Evolutionary conservation across 73 alveolate species (phyloP).

Genomic region (Paramecium caudatum): DNA sequence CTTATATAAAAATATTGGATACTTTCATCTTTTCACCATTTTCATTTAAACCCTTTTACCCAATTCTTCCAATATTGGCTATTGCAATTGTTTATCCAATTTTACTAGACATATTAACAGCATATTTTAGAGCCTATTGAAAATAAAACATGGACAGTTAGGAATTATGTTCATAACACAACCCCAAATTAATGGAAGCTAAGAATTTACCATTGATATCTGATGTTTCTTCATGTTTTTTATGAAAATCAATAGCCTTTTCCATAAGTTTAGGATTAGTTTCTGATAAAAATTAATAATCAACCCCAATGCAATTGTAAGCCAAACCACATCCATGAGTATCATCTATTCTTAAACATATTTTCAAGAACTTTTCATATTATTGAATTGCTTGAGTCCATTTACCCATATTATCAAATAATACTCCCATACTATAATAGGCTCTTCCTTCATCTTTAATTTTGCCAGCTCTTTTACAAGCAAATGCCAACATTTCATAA

Average conservation of each 20-base stretch:
- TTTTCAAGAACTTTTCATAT: conserved; percentile 85
- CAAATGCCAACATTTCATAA: conserved; percentile 90
- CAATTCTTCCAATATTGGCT: conserved; percentile 75
- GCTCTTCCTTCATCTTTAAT: conserved; percentile 96
- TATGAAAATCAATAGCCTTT: conserved; percentile 72
- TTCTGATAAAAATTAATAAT: conserved; percentile 82
- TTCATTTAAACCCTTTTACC: conserved; percentile 67
- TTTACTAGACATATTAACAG: conserved; percentile 45
- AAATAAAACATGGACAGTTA: conserved; percentile 60
- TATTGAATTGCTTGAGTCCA: conserved; percentile 84
- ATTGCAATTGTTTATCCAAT: conserved; percentile 72
- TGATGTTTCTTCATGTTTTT: conserved; percentile 72
- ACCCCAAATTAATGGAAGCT: conserved; percentile 74
- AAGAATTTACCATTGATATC: conserved; percentile 75
- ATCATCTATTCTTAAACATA: conserved; percentile 88
- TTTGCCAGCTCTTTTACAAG: conserved; percentile 94
- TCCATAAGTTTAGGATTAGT: conserved; percentile 58
- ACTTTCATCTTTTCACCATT: conserved; percentile 75
- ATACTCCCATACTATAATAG: conserved; percentile 91
- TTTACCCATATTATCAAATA: conserved; percentile 87
- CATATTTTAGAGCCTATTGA: conserved; percentile 65
- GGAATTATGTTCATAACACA: conserved; percentile 65
- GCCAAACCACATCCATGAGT: conserved; percentile 92
- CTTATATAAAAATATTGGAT: background rate
- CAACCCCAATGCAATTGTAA: conserved; percentile 94